Evolutionary conservation across 2,329 filamentous ascomycete species (phyloP).

Genomic region (Trichoderma sp.): DNA sequence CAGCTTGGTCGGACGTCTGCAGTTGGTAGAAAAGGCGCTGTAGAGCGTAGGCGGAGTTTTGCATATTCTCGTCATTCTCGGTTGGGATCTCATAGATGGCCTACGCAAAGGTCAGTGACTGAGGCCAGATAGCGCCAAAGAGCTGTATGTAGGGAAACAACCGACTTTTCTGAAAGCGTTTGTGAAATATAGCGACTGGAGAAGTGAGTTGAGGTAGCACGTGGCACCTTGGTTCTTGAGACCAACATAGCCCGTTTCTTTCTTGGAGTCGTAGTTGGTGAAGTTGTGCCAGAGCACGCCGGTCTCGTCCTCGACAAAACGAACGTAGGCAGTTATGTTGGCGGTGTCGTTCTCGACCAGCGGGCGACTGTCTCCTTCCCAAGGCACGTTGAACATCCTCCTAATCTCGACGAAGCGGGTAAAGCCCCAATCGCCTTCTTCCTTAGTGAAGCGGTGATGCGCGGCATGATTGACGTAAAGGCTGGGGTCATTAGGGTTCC

Average conservation of each 20-base stretch:
- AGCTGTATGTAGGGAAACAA: background rate
- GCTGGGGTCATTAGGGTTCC: conserved; percentile 90
- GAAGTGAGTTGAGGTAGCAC: conserved; percentile 81
- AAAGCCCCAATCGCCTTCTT: conserved; percentile 98
- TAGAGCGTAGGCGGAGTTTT: conserved; percentile 89
- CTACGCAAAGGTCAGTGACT: conserved; percentile 46
- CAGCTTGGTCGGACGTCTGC: conserved; percentile 80
- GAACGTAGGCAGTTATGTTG: conserved; percentile 81
- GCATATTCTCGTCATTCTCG: conserved; percentile 74
- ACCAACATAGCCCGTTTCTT: conserved; percentile 95
- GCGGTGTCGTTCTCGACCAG: conserved; percentile 76
- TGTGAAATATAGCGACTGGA: conserved; percentile 83
- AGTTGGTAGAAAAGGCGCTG: conserved; percentile 94
- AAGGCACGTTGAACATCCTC: conserved; percentile 77
- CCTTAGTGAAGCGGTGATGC: conserved; percentile 94
- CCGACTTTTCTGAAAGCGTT: conserved; percentile 89
- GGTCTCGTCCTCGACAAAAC: conserved; percentile 83
- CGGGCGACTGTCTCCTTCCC: conserved; percentile 69
- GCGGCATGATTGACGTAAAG: conserved; percentile 79
- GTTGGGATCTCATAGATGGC: conserved; percentile 98
- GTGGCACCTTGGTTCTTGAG: conserved; percentile 96
- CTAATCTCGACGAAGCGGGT: conserved; percentile 92
- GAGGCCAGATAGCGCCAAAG: background rate
- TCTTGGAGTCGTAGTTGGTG: conserved; percentile 97
- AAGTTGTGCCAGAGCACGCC: conserved; percentile 92